These are phyloP conservation scores for Saccharomyces hybrid DNA, from an alignment of 1,139 yeast species.

Conservation along the genomic window DNA sequence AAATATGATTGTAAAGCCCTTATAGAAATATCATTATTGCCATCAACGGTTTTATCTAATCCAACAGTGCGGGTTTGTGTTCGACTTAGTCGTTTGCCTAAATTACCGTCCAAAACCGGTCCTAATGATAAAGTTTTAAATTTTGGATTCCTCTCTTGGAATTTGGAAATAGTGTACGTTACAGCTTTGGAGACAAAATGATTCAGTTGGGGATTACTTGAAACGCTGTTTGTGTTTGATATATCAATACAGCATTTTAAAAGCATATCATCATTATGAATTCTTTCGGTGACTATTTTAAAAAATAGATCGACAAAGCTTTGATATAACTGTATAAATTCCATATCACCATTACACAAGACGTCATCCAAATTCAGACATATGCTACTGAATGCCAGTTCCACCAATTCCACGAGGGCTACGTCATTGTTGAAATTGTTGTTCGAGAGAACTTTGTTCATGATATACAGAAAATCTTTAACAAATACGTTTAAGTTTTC, in stretches of 20 bases:
- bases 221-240: constrained; percentile 24
- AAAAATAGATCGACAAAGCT: constrained; percentile 34
- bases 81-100: constrained; percentile 24
- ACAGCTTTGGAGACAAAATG: constrained; percentile 24
- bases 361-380: constrained; percentile 61
- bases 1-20: constrained; percentile 43
- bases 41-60: constrained; percentile 18
- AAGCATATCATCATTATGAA: constrained; percentile 27
- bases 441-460: constrained; percentile 28
- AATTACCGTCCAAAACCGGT: constrained; percentile 6
- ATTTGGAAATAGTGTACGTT: constrained; percentile 18
- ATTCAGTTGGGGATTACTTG: constrained; percentile 26
- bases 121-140: constrained; percentile 14
- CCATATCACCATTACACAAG: constrained; percentile 63
- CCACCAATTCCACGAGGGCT: constrained; percentile 25
- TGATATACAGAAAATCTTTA: constrained; percentile 45
- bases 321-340: constrained; percentile 40
- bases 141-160: constrained; percentile 23
- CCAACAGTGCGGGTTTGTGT: constrained; percentile 26
- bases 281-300: constrained; percentile 18
- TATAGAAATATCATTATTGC: constrained; percentile 33
- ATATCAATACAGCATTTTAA: constrained; percentile 29
- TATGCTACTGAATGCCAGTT: constrained; percentile 38
- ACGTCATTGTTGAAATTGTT: constrained; percentile 27
- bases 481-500: constrained; percentile 85